Conservation (phyloP, 768 basidiomycete genomes). For the Lactarius tabidus region DNA sequence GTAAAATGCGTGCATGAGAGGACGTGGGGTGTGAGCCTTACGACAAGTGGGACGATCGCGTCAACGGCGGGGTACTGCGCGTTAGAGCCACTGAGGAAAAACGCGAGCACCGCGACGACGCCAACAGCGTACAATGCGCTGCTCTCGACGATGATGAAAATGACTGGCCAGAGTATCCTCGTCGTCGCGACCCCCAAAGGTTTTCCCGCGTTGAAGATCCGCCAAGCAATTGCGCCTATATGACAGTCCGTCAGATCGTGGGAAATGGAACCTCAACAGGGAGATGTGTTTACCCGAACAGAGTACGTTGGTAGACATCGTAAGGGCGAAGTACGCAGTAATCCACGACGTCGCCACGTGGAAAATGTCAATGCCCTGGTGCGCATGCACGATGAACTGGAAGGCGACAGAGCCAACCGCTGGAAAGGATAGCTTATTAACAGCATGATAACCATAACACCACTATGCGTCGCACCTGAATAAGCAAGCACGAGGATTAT, state of each 20-base stretch:
- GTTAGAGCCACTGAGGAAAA: background rate
- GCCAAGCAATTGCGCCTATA: slow-evolving; percentile 5
- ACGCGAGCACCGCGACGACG: background rate
- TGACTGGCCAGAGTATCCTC: background rate
- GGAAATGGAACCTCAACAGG: background rate
- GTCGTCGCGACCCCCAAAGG: background rate
- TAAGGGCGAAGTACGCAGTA: background rate
- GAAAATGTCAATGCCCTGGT: background rate
- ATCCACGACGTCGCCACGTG: background rate
- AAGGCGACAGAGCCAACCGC: background rate
- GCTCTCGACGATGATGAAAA: slow-evolving; percentile 5
- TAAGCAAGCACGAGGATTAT: background rate
- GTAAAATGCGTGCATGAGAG: background rate
- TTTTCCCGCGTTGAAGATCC: background rate
- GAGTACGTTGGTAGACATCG: background rate
- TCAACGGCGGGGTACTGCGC: background rate
- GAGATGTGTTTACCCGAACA: background rate
- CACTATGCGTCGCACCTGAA: background rate
- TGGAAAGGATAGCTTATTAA: background rate
- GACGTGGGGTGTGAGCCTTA: slow-evolving; percentile 29
- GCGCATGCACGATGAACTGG: background rate
- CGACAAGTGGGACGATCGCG: background rate
- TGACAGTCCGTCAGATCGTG: background rate
- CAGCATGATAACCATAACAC: no score
- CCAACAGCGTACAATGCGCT: slow-evolving; percentile 2